phyloP scores from a whole-genome alignment of 2,329 filamentous ascomycete species.

The Colletotrichum acutatum region DNA sequence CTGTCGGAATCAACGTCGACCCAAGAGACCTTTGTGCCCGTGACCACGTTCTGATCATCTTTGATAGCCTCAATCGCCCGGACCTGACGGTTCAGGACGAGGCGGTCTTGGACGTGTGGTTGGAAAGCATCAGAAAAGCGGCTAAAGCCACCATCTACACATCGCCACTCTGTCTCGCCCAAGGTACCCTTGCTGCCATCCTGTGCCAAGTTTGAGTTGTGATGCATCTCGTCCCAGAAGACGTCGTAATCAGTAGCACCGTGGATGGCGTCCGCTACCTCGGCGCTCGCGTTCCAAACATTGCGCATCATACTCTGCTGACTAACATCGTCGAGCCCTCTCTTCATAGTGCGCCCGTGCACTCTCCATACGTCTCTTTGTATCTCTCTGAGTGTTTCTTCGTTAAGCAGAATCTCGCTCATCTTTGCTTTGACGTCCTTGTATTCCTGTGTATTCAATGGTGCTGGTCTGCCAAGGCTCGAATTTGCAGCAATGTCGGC shows the following conservation, averaged over 20 bases:
- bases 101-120: constrained; percentile 67
- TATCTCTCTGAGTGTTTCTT: constrained; percentile 40
- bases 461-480: constrained; percentile 45
- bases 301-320: constrained; percentile 40
- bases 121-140: constrained; percentile 70
- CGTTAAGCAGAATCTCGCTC: neutral
- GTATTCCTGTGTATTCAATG: constrained; percentile 43
- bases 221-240: constrained; percentile 47
- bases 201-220: constrained; percentile 46
- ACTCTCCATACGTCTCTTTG: constrained; percentile 55
- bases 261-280: constrained; percentile 58
- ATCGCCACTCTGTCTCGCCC: constrained; percentile 37
- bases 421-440: constrained; percentile 43
- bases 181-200: constrained; percentile 41
- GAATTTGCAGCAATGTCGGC: constrained; percentile 59
- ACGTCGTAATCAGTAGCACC: constrained; percentile 43
- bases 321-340: constrained; percentile 71
- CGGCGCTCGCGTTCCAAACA: constrained; percentile 61
- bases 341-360: constrained; percentile 50
- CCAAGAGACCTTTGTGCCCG: constrained; percentile 52
- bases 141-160: constrained; percentile 50
- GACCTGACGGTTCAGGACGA: constrained; percentile 66
- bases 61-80: constrained; percentile 61
- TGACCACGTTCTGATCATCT: neutral
- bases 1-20: constrained; percentile 47